phyloP scores from a whole-genome alignment of 1,284 basidiomycete genomes.

The Cutaneotrichosporon sp. region DNA sequence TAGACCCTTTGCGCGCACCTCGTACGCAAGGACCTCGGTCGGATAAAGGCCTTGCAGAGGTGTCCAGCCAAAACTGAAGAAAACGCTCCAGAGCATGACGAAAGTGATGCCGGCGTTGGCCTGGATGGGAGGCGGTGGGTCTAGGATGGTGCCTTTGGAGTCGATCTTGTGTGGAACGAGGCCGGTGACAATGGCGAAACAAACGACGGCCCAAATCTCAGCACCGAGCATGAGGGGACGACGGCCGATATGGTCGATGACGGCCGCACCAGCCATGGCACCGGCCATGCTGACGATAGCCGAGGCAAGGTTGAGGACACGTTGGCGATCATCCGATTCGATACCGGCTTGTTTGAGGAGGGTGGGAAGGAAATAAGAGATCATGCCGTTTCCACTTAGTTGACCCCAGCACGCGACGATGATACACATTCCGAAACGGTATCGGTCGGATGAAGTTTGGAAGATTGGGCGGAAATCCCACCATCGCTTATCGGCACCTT shows the following conservation, averaged over 20 bases:
- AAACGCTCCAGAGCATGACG: constrained; percentile 28
- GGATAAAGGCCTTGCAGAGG: constrained; percentile 62
- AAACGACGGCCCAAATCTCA: constrained; percentile 24
- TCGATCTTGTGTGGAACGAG: constrained; percentile 25
- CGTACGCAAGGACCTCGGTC: constrained; percentile 60
- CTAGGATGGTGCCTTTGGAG: background rate
- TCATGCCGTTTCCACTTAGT: constrained; percentile 39
- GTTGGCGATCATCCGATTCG: constrained; percentile 29
- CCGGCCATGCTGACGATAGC: constrained; percentile 32
- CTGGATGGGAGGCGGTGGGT: constrained; percentile 14
- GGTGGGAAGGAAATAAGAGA: constrained; percentile 51
- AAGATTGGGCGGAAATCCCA: constrained; percentile 62
- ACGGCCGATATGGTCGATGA: constrained; percentile 36
- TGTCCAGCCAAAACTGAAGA: constrained; percentile 59
- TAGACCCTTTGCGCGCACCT: constrained; percentile 59
- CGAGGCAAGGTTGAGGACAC: constrained; percentile 37
- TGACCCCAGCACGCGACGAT: constrained; percentile 45
- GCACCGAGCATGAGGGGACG: constrained; percentile 37
- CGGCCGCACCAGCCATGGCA: constrained; percentile 32
- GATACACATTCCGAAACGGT: constrained; percentile 58
- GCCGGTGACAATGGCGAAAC: constrained; percentile 36
- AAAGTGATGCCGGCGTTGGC: constrained; percentile 38
- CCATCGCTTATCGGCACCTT: constrained; percentile 49
- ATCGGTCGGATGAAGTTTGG: constrained; percentile 55
- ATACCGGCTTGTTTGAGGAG: constrained; percentile 36